Evolutionary conservation across 2,329 filamentous ascomycete species (phyloP), one percentile per base, ranked within the genome.

Genomic region (Lecanicillium sp.): DNA sequence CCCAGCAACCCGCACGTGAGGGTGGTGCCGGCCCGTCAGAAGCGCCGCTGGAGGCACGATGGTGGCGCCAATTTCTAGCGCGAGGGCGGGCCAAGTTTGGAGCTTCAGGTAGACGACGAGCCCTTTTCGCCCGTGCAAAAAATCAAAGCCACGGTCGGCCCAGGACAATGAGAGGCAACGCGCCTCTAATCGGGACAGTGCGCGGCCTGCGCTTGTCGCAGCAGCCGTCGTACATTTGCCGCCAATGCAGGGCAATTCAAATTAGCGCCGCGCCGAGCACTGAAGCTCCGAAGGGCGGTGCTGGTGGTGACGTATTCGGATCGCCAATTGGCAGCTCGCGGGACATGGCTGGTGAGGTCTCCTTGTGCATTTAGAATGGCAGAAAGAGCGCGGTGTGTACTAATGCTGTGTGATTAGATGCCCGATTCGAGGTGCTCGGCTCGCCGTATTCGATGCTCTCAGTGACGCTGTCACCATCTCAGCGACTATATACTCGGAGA

Each of bases 391-490:
- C 5, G 14, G 3, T 28, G 17, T 18, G 34, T 39, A 11, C 28
- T 34, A 7, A 37, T 18, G 25, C 10, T 9, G 11, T 25, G 2
- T 15, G 7, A 25, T 25, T 50, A 96, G 92, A 97, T 74, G 92
- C 92, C 39, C 81, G 81, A 42, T 98, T 98, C 61, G 87, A 97
- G 62, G 87, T 97, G 34, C 70, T 98, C 47, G 92, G 92, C 45
- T 78, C 86, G 17, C 88, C 90, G 2, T 92, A 92, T 62, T 97
- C 92, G 40, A 79, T 98, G 47, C 81, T 98, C 50, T 96, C 90
- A 17, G 89, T 95, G 48, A 87, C 84, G 7, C 77, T 98, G 37
- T 94, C 92, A 27, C 86, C 92, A 30, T 97, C 90, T 22, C 90
- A 97, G 61, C 84, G 85, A 52, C 79, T 98, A 36, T 96, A 92